Evolutionary conservation across 2,329 filamentous ascomycete genomes (phyloP).

Genomic region (Nannizziopsis barbatae): DNA sequence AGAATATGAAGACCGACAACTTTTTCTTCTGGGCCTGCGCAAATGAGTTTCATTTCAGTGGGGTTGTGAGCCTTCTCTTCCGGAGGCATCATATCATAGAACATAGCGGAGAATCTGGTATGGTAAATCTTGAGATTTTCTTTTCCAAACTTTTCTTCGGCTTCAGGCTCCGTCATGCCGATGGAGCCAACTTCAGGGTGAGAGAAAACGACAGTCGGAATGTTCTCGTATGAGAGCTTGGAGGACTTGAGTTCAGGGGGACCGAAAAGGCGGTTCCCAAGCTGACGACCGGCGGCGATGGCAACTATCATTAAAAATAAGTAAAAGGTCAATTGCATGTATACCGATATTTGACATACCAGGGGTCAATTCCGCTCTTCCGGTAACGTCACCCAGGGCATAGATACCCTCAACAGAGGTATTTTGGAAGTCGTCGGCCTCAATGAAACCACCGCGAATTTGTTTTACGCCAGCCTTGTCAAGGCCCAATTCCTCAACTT

Average conservation of each 20-base stretch:
- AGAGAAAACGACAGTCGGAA: slow-evolving; percentile 44
- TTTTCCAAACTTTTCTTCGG: slow-evolving; percentile 38
- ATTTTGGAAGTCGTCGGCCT: slow-evolving; percentile 43
- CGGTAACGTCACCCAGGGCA: slow-evolving; percentile 42
- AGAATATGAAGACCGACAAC: slow-evolving; percentile 43
- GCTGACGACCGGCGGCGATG: slow-evolving; percentile 42
- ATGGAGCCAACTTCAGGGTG: slow-evolving; percentile 42
- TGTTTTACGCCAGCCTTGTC: slow-evolving; percentile 35
- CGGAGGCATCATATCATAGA: slow-evolving; percentile 36
- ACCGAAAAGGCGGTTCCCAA: slow-evolving; percentile 42
- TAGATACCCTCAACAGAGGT: slow-evolving; percentile 39
- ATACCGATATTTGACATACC: slow-evolving; percentile 23
- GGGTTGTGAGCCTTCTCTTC: slow-evolving; percentile 42
- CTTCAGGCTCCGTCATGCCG: slow-evolving; percentile 41
- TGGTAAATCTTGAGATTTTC: slow-evolving; percentile 42
- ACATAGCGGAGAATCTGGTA: slow-evolving; percentile 41
- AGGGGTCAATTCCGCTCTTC: slow-evolving; percentile 41
- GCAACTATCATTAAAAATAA: slow-evolving; percentile 29
- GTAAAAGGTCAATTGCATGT: neutral
- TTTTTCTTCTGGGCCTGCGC: slow-evolving; percentile 39
- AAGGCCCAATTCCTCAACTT: slow-evolving; percentile 35
- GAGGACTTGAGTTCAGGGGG: slow-evolving; percentile 34
- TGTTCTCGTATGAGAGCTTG: slow-evolving; percentile 40
- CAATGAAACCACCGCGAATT: slow-evolving; percentile 31
- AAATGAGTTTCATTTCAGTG: slow-evolving; percentile 43